Evolutionary conservation across 768 basidiomycete species (phyloP).

Genomic region (Boletus tomentosulus): DNA sequence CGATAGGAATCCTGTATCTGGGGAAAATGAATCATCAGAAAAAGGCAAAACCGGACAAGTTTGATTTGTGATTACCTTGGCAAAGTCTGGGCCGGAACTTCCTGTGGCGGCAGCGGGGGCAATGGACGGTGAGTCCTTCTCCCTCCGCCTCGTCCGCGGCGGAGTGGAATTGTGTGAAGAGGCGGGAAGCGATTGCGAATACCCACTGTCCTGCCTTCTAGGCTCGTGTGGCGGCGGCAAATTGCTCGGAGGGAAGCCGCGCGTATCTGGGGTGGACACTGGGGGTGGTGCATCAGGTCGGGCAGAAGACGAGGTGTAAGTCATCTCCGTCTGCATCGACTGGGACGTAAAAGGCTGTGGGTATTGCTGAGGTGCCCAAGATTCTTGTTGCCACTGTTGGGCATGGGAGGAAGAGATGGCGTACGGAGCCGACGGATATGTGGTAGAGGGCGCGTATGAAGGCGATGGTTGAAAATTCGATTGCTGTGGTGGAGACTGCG

Average conservation of each 20-base stretch:
- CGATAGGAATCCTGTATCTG: conserved; percentile 45
- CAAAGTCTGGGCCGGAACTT: conserved; percentile 36
- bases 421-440: conserved; percentile 29
- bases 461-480: conserved; percentile 23
- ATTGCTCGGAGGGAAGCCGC: conserved; percentile 26
- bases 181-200: conserved; percentile 23
- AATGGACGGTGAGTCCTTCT: conserved; percentile 32
- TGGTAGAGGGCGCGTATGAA: conserved; percentile 27
- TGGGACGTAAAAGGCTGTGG: conserved; percentile 32
- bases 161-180: conserved; percentile 27
- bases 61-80: conserved; percentile 32
- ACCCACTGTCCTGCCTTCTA: conserved; percentile 32
- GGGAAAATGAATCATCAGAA: conserved; percentile 9
- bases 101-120: conserved; percentile 22
- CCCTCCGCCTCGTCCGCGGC: conserved; percentile 35
- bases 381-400: conserved; percentile 40
- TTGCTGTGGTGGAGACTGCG: conserved; percentile 30
- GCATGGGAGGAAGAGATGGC: conserved; percentile 27
- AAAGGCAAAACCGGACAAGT: conserved; percentile 5
- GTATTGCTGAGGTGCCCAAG: conserved; percentile 36
- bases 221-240: conserved; percentile 29
- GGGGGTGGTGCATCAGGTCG: conserved; percentile 31
- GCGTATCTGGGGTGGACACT: conserved; percentile 28
- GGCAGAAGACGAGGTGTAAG: conserved; percentile 32
- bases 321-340: conserved; percentile 31